These are phyloP conservation scores for Nemania sp. DNA, from an alignment of 2,329 filamentous ascomycete genomes.

Conservation along the genomic window DNA sequence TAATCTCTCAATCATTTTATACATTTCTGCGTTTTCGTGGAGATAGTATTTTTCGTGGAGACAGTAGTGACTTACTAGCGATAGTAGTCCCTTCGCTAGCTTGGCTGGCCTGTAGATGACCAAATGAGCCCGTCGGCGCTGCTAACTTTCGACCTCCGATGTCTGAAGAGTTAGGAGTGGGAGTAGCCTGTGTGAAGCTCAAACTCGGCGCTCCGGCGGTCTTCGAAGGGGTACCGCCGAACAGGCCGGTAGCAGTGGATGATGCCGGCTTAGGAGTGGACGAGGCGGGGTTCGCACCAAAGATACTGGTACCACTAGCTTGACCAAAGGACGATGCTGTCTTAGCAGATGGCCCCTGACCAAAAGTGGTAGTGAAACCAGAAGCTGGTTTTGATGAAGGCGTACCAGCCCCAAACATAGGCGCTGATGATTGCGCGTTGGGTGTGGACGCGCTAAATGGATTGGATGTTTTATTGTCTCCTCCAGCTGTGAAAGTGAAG, in stretches of 20 bases:
- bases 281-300: too few species aligned
- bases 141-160: slow-evolving; percentile 32
- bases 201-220: slow-evolving; percentile 38
- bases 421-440: slow-evolving; percentile 21
- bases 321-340: slow-evolving; percentile 29
- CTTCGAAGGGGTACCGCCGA: slow-evolving; percentile 34
- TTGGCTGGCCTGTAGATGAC: slow-evolving; percentile 35
- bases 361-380: slow-evolving; percentile 34
- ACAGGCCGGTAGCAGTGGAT: slow-evolving; percentile 18
- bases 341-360: slow-evolving; percentile 33
- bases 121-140: slow-evolving; percentile 22
- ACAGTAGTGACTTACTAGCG: slow-evolving; percentile 44
- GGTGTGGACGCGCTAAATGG: slow-evolving; percentile 33
- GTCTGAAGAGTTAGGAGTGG: slow-evolving; percentile 37
- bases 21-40: too few species aligned
- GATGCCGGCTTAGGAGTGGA: not conserved
- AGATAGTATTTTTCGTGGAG: too few species aligned
- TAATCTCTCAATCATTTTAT: not conserved
- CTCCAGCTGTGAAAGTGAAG: slow-evolving; percentile 46
- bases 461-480: slow-evolving; percentile 41
- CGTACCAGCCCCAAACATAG: slow-evolving; percentile 28
- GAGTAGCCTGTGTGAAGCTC: slow-evolving; percentile 44
- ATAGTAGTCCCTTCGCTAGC: slow-evolving; percentile 45
- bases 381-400: slow-evolving; percentile 31
- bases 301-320: slow-evolving; percentile 6